phyloP scores from a whole-genome alignment of 345 rosid genomes.

The Noccaea caerulescens region DNA sequence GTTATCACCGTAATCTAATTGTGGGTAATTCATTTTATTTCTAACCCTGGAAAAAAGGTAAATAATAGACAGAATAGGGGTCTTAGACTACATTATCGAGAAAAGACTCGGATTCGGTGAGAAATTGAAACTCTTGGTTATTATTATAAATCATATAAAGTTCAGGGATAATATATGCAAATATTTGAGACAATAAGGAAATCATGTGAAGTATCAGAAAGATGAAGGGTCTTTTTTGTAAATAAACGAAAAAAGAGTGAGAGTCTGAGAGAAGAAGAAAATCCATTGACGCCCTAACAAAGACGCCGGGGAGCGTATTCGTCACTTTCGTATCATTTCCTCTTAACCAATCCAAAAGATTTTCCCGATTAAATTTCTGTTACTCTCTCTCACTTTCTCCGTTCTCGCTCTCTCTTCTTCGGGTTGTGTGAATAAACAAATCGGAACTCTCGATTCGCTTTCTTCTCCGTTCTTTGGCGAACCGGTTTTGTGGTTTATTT shows the following conservation, averaged over 20 bases:
- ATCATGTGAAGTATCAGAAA: neutral
- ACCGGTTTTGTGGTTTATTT: conserved; percentile 32
- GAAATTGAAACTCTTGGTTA: neutral
- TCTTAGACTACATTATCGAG: neutral
- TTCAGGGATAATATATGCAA: neutral
- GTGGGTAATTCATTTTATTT: conserved; percentile 10
- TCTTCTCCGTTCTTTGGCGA: conserved; percentile 25
- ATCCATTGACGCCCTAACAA: conserved; percentile 45
- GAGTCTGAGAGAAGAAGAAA: conserved; percentile 29
- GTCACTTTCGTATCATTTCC: conserved; percentile 10
- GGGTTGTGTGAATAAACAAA: conserved; percentile 11
- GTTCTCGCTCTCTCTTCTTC: conserved; percentile 14
- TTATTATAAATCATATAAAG: too few species aligned
- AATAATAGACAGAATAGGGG: neutral
- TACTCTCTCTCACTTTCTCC: neutral
- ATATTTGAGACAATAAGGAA: too few species aligned
- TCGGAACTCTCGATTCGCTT: conserved; percentile 33
- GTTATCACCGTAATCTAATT: conserved; percentile 36
- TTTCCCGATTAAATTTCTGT: conserved; percentile 24
- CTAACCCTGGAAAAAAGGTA: neutral
- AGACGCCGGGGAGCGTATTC: conserved; percentile 37
- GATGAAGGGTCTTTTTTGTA: neutral
- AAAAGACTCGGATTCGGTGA: neutral
- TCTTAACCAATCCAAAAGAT: conserved; percentile 1
- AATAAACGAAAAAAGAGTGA: conserved; percentile 15